These are phyloP conservation scores for Clausena lansium DNA, from an alignment of 345 rosid species.

Conservation along the genomic window DNA sequence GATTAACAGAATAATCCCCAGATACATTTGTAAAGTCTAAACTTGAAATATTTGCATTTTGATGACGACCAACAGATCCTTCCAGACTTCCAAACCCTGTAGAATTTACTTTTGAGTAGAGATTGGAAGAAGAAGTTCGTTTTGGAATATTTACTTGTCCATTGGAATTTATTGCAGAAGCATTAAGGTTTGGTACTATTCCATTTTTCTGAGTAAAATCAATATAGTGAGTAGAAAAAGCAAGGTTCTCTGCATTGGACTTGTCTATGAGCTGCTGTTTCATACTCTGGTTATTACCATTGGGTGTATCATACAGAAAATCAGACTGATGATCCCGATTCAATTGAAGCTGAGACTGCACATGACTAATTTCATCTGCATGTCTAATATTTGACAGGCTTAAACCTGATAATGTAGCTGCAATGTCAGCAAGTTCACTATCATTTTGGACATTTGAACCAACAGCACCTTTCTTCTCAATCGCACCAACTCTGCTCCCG, in stretches of 20 bases:
- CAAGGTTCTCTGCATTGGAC: constrained; percentile 42
- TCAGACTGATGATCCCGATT: constrained; percentile 41
- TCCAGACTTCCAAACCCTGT: constrained; percentile 50
- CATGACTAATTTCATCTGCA: constrained; percentile 35
- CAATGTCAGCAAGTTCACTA: constrained; percentile 54
- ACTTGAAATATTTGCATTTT: constrained; percentile 41
- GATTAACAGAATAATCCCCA: constrained; percentile 46
- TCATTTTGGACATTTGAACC: constrained; percentile 45
- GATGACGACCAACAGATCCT: constrained; percentile 40
- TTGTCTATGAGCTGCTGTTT: constrained; percentile 49
- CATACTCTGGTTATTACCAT: constrained; percentile 45
- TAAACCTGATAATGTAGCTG: constrained; percentile 55
- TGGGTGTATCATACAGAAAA: constrained; percentile 45
- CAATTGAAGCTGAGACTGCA: constrained; percentile 43
- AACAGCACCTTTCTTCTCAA: constrained; percentile 48
- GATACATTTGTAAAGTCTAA: constrained; percentile 33
- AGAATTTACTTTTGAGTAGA: constrained; percentile 47
- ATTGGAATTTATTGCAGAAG: constrained; percentile 40
- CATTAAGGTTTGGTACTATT: constrained; percentile 34
- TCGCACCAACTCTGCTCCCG: constrained; percentile 54
- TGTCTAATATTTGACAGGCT: constrained; percentile 49
- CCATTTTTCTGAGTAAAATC: constrained; percentile 47
- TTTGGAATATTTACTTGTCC: constrained; percentile 58
- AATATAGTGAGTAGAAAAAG: constrained; percentile 41
- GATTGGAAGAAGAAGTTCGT: constrained; percentile 70